These are phyloP conservation scores for Flaveria floridana DNA, from an alignment of 140 eudicot species.

Conservation along the genomic window DNA sequence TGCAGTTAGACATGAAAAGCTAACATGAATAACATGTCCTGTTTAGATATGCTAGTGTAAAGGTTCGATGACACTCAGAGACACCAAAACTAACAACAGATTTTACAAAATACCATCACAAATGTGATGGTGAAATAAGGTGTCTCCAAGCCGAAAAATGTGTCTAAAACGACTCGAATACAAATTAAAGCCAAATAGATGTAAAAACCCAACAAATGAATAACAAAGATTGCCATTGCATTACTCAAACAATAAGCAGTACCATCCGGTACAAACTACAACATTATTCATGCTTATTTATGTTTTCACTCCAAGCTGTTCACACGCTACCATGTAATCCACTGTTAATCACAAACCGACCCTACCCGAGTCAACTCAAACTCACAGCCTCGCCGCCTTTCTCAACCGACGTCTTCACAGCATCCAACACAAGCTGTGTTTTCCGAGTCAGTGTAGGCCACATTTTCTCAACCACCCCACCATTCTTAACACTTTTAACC, in stretches of 20 bases:
- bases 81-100: no score
- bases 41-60: no score
- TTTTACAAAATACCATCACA: no score
- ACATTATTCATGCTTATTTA: slow-evolving; percentile 26
- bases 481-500: slow-evolving; percentile 44
- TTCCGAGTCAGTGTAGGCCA: slow-evolving; percentile 54
- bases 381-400: slow-evolving; percentile 50
- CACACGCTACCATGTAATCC: background rate
- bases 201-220: background rate
- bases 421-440: slow-evolving; percentile 63
- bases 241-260: slow-evolving; percentile 4
- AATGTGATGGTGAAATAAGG: background rate
- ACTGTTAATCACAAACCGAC: background rate
- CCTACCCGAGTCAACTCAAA: slow-evolving; percentile 29
- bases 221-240: slow-evolving; percentile 2
- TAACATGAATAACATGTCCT: no score
- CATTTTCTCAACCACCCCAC: slow-evolving; percentile 41
- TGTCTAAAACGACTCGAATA: no score
- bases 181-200: no score
- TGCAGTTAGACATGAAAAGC: no score
- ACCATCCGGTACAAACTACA: slow-evolving; percentile 1
- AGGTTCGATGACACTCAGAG: no score
- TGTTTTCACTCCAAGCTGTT: background rate
- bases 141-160: no score
- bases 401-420: slow-evolving; percentile 53